Percentiles rank a stretch among this genome's conserved stretches.
Evolutionary conservation across 768 basidiomycete genomes (phyloP).

Genomic region (Collybia sordida): DNA sequence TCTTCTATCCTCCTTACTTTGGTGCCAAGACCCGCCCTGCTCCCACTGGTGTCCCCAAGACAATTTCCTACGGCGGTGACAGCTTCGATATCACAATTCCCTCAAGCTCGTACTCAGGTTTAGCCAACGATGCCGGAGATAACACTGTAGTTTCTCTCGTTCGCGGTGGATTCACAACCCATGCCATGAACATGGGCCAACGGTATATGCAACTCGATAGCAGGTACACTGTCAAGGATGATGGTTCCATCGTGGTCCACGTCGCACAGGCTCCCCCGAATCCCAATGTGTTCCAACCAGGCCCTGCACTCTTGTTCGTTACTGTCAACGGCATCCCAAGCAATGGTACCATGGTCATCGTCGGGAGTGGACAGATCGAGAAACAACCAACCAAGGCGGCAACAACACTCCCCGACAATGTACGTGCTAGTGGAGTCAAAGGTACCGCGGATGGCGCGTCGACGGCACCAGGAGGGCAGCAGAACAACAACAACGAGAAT

Average conservation of each 20-base stretch:
- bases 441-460: constrained; percentile 31
- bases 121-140: constrained; percentile 67
- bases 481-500: constrained; percentile 11
- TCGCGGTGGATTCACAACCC: constrained; percentile 82
- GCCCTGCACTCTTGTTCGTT: constrained; percentile 71
- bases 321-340: constrained; percentile 75
- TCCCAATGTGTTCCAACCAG: constrained; percentile 83
- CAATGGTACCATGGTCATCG: constrained; percentile 62
- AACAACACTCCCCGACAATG: constrained; percentile 49
- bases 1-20: constrained; percentile 96
- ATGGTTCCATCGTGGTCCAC: constrained; percentile 77
- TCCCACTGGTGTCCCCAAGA: constrained; percentile 67
- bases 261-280: constrained; percentile 83
- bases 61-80: constrained; percentile 79
- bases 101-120: constrained; percentile 61
- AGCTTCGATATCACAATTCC: constrained; percentile 77
- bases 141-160: constrained; percentile 76
- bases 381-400: constrained; percentile 46
- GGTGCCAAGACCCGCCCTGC: constrained; percentile 63
- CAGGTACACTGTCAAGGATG: constrained; percentile 69
- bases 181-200: constrained; percentile 89
- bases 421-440: constrained; percentile 38
- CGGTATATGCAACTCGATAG: constrained; percentile 70
- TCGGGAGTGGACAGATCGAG: constrained; percentile 68
- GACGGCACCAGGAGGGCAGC: constrained; percentile 8